Evolutionary conservation across 23 red algal species (phyloP).

Genomic region (Agarophyton chilense): DNA sequence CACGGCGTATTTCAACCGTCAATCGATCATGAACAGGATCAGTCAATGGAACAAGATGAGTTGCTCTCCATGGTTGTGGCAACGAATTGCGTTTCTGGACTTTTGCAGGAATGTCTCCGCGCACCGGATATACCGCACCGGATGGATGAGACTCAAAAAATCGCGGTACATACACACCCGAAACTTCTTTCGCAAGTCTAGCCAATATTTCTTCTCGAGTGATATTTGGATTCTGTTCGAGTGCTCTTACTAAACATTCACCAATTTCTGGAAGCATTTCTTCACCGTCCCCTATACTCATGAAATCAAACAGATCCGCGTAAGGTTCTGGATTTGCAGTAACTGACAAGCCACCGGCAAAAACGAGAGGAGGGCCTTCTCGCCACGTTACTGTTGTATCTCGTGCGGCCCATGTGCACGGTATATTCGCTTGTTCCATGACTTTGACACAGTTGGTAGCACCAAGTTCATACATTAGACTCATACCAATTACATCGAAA

Average conservation of each 20-base stretch:
- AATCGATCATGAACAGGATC: slow-evolving; percentile 77
- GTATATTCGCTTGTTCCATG: slow-evolving; percentile 57
- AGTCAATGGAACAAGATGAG: slow-evolving; percentile 66
- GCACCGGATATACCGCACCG: slow-evolving; percentile 43
- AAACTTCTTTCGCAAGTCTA: slow-evolving; percentile 60
- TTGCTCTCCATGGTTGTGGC: slow-evolving; percentile 77
- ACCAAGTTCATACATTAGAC: slow-evolving; percentile 80
- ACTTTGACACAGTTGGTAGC: slow-evolving; percentile 80
- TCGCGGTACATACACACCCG: slow-evolving; percentile 77
- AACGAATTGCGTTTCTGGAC: slow-evolving; percentile 49
- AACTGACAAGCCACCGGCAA: slow-evolving; percentile 70
- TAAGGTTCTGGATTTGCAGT: slow-evolving; percentile 84
- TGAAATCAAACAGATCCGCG: slow-evolving; percentile 75
- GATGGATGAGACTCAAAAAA: slow-evolving; percentile 52
- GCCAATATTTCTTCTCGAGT: slow-evolving; percentile 60
- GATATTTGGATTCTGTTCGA: slow-evolving; percentile 3
- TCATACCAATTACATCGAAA: slow-evolving; percentile 72
- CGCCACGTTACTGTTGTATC: slow-evolving; percentile 49
- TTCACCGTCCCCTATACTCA: slow-evolving; percentile 81
- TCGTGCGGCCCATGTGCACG: slow-evolving; percentile 52
- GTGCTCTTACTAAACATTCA: slow-evolving; percentile 7
- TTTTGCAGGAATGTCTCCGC: slow-evolving; percentile 61
- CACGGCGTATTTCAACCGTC: slow-evolving; percentile 74
- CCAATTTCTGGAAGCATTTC: slow-evolving; percentile 79
- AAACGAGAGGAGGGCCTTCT: slow-evolving; percentile 67